Percentiles rank a stretch among this genome's conserved stretches.
These are phyloP conservation scores for Dicorynia guianensis DNA, from an alignment of 306 rosid genomes.

Conservation along the genomic window DNA sequence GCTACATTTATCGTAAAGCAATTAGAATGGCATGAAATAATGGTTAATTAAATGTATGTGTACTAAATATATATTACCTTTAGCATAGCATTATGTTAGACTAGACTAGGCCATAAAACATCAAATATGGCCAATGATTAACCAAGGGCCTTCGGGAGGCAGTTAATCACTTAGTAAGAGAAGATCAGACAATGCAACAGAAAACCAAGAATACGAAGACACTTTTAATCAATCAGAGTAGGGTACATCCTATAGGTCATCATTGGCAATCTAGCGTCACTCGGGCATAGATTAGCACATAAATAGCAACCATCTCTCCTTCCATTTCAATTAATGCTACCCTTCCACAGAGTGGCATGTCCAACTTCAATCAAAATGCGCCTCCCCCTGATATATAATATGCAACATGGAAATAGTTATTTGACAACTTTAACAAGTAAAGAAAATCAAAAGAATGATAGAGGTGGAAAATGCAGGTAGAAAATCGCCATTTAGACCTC, in stretches of 20 bases:
- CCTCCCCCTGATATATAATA: neutral
- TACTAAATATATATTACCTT: too few relatives aligned
- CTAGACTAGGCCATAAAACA: neutral
- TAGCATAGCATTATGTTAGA: too few relatives aligned
- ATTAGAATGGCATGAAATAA: too few relatives aligned
- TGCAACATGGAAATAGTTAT: neutral
- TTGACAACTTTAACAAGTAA: neutral
- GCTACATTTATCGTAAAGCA: too few relatives aligned
- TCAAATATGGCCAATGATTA: conserved; percentile 8
- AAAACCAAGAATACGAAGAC: neutral
- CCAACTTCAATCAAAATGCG: neutral
- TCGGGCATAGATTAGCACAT: too few relatives aligned
- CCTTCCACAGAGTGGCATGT: neutral
- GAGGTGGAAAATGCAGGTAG: neutral
- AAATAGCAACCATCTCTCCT: neutral
- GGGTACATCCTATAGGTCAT: neutral
- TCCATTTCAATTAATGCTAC: neutral
- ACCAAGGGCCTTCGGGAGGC: conserved; percentile 17
- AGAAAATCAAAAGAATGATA: too few relatives aligned
- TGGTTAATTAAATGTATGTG: too few relatives aligned
- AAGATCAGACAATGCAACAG: conserved; percentile 1
- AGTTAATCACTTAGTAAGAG: conserved; percentile 13
- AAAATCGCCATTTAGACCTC: neutral
- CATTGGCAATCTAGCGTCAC: too few relatives aligned
- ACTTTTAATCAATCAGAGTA: neutral